Evolutionary conservation across 352 stramenopile species (phyloP).

Genomic region (Globisporangium emineosum): DNA sequence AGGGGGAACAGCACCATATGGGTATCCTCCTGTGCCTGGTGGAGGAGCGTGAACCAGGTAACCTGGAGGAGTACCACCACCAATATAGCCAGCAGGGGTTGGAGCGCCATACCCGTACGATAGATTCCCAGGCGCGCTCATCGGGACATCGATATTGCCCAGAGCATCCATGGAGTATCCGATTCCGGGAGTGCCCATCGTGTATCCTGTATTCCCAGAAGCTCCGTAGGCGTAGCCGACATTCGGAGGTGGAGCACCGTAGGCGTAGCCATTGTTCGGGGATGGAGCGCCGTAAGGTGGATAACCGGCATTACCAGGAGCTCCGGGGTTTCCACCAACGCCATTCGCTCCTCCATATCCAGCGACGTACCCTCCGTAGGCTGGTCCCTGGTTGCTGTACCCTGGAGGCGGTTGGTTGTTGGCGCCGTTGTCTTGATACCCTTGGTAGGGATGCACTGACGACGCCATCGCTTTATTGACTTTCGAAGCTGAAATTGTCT

Average conservation of each 20-base stretch:
- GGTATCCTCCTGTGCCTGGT: not conserved
- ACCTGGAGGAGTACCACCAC: not conserved
- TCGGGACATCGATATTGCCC: not conserved
- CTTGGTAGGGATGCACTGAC: conserved; percentile 11
- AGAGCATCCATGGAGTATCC: not conserved
- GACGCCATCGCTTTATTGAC: not conserved
- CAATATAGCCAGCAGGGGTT: not conserved
- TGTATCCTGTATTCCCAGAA: not conserved
- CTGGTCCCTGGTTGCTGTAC: not conserved
- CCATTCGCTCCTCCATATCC: not conserved
- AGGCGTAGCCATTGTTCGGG: not conserved
- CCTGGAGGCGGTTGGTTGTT: not conserved
- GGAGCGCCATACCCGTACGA: not conserved
- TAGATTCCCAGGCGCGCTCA: not conserved
- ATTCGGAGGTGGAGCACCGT: not conserved
- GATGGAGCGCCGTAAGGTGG: not conserved
- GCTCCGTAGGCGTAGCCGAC: not conserved
- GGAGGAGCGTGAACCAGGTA: not conserved
- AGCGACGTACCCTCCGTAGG: not conserved
- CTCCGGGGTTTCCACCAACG: not conserved
- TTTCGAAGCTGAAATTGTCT: not conserved
- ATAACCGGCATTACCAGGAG: not conserved
- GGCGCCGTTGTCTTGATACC: not conserved
- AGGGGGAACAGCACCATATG: not conserved
- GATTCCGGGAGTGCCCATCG: not conserved